Base-by-base conservation (phyloP, 139 green algal genomes). In the Chlorella sp. region DNA sequence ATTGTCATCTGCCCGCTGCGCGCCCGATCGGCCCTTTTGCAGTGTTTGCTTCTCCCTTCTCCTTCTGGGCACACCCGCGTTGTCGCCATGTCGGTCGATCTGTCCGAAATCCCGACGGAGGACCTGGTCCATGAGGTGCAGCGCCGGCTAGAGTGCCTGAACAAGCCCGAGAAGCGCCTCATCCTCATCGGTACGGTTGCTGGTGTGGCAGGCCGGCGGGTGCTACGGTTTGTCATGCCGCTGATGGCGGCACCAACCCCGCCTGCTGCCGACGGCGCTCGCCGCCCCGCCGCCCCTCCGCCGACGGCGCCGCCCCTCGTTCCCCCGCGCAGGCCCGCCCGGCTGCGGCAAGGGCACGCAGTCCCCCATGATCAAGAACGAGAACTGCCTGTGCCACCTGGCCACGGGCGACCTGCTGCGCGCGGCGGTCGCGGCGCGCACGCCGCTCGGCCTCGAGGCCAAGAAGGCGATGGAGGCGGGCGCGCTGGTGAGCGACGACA, bases 311-410 rank as follows among this genome's bases (percentile, higher is more conserved):
- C n/a, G n/a, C 25, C 23, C 50, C 29, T 31, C 50, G 1, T 45
- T 15, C 41, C 56, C 21, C 7, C 23, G 8, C 46, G 45, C 83
- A 97, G 93, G 93, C n/a, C 93, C 94, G 2, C 93, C 94, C 12
- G 93, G 93, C 41, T 93, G 87, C 53, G 93, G 93, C 2, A 98
- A 98, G 79, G 94, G 94, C 42, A 98, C 94, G 1, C 96, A 99
- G 83, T 95, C 89, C 2, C 96, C 96, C 2, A 84, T 87, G 29
- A 95, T 99, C 67, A 98, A 98, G 83, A 87, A 93, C 75, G 96
- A 98, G 40, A 88, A 98, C 85, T 99, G 96, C 87, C 76, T 98
- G 71, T 99, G 96, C 86, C 96, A 99, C 79, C 77, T 99, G 31
- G 95, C 96, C 21, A 99, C 96, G 0, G 95, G 94, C n/a, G 94